Percentiles rank a stretch among this genome's conserved stretches.
These are phyloP conservation scores for Osmozyma mogii DNA, from an alignment of 805 yeast species.

Conservation along the genomic window DNA sequence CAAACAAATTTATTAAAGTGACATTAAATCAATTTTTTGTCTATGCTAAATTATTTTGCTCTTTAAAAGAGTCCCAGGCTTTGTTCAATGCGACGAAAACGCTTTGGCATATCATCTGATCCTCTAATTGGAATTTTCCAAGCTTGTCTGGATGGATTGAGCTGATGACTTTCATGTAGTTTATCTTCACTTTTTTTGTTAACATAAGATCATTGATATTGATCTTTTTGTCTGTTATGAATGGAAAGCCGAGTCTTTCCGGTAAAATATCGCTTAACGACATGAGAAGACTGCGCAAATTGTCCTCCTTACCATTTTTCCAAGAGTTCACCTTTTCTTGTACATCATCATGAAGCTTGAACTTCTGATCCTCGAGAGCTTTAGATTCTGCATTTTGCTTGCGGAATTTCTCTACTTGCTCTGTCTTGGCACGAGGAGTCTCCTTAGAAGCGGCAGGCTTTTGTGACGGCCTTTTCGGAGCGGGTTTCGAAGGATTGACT, in stretches of 20 bases:
- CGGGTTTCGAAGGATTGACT: constrained; percentile 44
- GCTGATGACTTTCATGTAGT: constrained; percentile 75
- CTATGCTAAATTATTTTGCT: constrained; percentile 13
- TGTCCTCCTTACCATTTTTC: constrained; percentile 72
- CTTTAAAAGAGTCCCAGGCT: constrained; percentile 62
- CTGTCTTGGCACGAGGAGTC: constrained; percentile 1
- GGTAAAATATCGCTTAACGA: constrained; percentile 61
- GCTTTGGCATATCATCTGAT: constrained; percentile 76
- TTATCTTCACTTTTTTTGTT: constrained; percentile 81
- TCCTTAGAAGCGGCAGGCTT: not conserved
- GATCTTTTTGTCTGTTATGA: constrained; percentile 31
- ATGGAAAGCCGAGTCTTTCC: constrained; percentile 20
- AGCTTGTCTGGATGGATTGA: constrained; percentile 83
- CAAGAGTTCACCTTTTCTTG: constrained; percentile 48
- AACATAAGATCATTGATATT: constrained; percentile 69
- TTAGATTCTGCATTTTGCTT: constrained; percentile 46
- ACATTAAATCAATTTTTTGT: no score
- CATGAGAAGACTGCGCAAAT: constrained; percentile 69
- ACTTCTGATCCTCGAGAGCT: constrained; percentile 38
- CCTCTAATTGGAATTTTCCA: constrained; percentile 51
- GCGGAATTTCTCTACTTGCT: constrained; percentile 33
- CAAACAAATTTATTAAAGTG: no score
- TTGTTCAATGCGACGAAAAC: constrained; percentile 77
- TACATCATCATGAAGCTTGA: constrained; percentile 56
- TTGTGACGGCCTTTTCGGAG: constrained; percentile 3